A percentile compares a stretch with the other conserved stretches of the same genome.
These are phyloP conservation scores for Arthrobotrys conoides DNA, from an alignment of 2,329 filamentous ascomycete genomes.

Conservation along the genomic window DNA sequence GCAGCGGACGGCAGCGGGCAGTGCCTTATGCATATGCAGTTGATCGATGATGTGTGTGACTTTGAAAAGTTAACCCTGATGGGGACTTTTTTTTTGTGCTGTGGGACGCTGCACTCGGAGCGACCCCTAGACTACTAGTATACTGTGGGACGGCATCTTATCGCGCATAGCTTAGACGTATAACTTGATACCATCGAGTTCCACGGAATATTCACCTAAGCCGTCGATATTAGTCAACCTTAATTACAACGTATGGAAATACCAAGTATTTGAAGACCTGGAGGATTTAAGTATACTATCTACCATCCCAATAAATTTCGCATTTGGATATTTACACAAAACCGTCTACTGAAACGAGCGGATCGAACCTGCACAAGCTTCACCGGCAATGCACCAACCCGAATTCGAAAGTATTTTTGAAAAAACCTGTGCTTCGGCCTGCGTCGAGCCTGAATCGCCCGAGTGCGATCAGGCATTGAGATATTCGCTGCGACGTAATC, in stretches of 20 bases:
- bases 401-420: background rate
- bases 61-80: background rate
- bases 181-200: no score
- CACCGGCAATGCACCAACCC: background rate
- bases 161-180: background rate
- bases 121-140: no score
- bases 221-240: background rate
- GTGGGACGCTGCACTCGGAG: no score
- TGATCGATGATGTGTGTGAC: background rate
- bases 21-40: constrained; percentile 4
- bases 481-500: no score
- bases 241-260: background rate
- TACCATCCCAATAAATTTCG: background rate
- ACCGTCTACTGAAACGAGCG: no score
- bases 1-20: no score
- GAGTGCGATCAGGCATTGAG: background rate
- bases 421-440: background rate
- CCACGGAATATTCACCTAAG: constrained; percentile 3
- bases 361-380: background rate
- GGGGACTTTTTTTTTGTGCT: background rate
- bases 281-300: no score
- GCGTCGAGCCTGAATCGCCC: background rate
- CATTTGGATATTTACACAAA: background rate
- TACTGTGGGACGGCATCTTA: constrained; percentile 15
- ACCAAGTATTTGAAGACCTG: background rate